Evolutionary conservation across 2,329 filamentous ascomycete genomes (phyloP).

Genomic region (Helotiales sp.): DNA sequence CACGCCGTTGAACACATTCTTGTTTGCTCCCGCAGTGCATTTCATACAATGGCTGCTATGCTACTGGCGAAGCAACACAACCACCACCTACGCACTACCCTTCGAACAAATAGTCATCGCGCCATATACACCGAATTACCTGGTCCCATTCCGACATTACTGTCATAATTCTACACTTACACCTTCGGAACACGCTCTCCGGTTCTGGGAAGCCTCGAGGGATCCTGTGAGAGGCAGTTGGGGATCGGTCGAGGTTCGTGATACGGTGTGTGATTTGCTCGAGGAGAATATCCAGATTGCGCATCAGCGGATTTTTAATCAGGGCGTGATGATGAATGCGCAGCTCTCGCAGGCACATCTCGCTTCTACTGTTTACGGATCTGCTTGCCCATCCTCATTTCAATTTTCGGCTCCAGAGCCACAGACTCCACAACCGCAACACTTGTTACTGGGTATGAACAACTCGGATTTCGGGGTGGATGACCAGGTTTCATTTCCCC

Average conservation of each 20-base stretch:
- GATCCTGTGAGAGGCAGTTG: slow-evolving; percentile 13
- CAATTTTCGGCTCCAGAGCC: not conserved
- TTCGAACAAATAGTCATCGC: slow-evolving; percentile 11
- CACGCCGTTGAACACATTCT: slow-evolving; percentile 10
- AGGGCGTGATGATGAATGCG: slow-evolving; percentile 4
- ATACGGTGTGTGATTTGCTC: not conserved
- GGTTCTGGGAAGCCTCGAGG: slow-evolving; percentile 10
- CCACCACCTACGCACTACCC: not conserved
- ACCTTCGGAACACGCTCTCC: not conserved
- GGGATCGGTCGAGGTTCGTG: slow-evolving; percentile 1
- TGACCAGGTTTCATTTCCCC: not conserved
- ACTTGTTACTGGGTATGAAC: not conserved
- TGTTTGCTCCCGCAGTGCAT: slow-evolving; percentile 14
- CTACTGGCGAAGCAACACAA: slow-evolving; percentile 13
- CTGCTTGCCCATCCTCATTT: not conserved
- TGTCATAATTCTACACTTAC: not conserved
- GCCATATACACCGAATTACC: slow-evolving; percentile 3
- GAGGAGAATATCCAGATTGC: slow-evolving; percentile 17
- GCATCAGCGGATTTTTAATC: slow-evolving; percentile 5
- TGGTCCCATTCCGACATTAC: not conserved
- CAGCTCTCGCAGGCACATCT: not conserved
- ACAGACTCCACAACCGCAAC: not conserved
- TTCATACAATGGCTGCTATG: slow-evolving; percentile 17
- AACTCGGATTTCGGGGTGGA: too few species aligned
- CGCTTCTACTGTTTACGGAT: not conserved